Evolutionary conservation across 164 flowering plant genomes (phyloP).

Genomic region (Kalanchoe fedtschenkoi): DNA sequence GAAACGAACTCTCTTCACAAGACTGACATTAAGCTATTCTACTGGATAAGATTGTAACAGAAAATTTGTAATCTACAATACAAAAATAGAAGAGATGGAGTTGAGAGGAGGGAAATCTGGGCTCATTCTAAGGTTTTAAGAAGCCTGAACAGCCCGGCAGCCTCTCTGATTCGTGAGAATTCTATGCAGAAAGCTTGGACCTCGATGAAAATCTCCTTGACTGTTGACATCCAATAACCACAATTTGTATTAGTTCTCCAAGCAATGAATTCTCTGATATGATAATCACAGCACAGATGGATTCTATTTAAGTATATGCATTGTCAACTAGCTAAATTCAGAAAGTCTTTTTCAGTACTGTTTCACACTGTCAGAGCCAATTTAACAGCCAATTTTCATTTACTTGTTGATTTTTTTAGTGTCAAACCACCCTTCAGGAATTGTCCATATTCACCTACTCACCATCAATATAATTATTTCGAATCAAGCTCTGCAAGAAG

Average conservation of each 20-base stretch:
- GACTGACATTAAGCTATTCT: no score
- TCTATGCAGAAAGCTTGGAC: conserved; percentile 97
- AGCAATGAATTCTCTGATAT: no score
- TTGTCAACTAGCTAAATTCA: not conserved
- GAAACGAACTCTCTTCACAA: no score
- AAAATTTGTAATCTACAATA: not conserved
- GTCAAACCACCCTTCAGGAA: not conserved
- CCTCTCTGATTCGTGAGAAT: conserved; percentile 90
- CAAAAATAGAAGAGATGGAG: not conserved
- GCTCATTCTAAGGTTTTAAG: conserved; percentile 68
- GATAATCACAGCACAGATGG: no score
- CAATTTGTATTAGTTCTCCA: not conserved
- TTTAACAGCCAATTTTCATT: not conserved
- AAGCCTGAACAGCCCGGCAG: conserved; percentile 85
- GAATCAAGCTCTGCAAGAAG: conserved; percentile 84
- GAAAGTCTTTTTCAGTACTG: no score
- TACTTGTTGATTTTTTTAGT: not conserved
- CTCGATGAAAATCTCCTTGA: conserved; percentile 88
- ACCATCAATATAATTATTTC: conserved; percentile 89
- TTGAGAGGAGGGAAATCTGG: not conserved
- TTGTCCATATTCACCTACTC: conserved; percentile 14
- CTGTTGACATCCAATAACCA: conserved; percentile 37
- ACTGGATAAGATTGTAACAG: no score
- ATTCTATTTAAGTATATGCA: no score
- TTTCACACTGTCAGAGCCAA: no score